A percentile compares a stretch with the other conserved stretches of the same genome.
Conservation (phyloP, 192 early-diverging fungal genomes). For the Rhizophagus sp. region DNA sequence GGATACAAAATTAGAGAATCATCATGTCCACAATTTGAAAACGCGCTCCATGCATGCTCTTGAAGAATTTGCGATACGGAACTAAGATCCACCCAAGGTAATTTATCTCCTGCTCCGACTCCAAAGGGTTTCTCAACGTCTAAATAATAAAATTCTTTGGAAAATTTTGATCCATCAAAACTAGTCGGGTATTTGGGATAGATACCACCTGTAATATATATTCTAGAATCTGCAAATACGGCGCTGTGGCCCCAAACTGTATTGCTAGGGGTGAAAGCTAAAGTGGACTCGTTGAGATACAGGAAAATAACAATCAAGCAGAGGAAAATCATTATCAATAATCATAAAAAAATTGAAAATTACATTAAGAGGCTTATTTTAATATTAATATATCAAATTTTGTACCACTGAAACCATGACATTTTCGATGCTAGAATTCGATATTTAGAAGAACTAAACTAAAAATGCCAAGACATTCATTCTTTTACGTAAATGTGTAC, state of each 20-base stretch:
- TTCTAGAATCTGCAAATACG: background rate
- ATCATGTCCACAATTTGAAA: background rate
- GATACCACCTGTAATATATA: background rate
- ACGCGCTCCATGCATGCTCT: constrained; percentile 1
- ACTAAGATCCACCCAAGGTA: constrained; percentile 2
- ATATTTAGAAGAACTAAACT: too few species aligned
- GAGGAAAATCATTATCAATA: too few species aligned
- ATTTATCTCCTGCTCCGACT: background rate
- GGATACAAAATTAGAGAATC: background rate
- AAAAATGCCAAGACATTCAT: too few species aligned
- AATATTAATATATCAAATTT: too few species aligned
- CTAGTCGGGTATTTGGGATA: too few species aligned
- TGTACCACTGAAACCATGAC: too few species aligned
- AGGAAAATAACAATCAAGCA: too few species aligned
- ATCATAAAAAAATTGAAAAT: too few species aligned
- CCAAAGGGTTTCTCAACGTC: background rate
- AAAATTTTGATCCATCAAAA: background rate
- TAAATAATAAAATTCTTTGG: constrained; percentile 9
- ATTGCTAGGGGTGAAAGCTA: background rate
- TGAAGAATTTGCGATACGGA: background rate
- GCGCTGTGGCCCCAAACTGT: background rate
- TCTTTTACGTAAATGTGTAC: too few species aligned
- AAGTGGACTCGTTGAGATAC: background rate
- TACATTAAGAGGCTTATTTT: too few species aligned
- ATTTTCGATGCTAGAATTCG: too few species aligned